Evolutionary conservation across 441 rosid genomes (phyloP).

Genomic region (California macrophylla): DNA sequence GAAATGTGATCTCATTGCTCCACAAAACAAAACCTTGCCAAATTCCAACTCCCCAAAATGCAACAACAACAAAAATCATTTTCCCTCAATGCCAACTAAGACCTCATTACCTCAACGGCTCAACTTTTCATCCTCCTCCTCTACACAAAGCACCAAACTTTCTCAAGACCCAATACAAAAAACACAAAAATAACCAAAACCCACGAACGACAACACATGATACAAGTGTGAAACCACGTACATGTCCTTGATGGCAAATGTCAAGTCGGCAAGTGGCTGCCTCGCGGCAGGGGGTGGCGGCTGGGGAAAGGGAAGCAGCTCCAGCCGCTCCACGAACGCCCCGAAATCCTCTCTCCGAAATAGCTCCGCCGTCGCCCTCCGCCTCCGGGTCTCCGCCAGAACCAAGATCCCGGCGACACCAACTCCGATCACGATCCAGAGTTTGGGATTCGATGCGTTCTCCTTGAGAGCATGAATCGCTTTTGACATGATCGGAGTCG

Average conservation of each 20-base stretch:
- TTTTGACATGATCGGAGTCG: slow-evolving; percentile 34
- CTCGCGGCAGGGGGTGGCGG: slow-evolving; percentile 82
- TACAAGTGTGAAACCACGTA: slow-evolving; percentile 19
- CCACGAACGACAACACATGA: background rate
- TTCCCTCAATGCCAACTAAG: background rate
- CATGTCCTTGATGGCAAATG: slow-evolving; percentile 77
- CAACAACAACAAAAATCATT: background rate
- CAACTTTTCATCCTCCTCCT: background rate
- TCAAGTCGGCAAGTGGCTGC: slow-evolving; percentile 57
- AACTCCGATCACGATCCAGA: slow-evolving; percentile 69
- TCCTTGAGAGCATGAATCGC: slow-evolving; percentile 36
- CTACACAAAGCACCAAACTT: background rate
- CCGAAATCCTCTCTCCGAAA: slow-evolving; percentile 43
- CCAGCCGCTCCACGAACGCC: slow-evolving; percentile 63
- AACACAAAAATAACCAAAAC: background rate
- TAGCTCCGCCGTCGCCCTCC: slow-evolving; percentile 36
- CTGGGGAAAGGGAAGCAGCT: slow-evolving; percentile 63
- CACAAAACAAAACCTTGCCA: background rate
- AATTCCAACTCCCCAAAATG: background rate
- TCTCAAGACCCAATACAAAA: background rate
- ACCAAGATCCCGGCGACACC: slow-evolving; percentile 61
- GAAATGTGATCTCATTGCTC: background rate
- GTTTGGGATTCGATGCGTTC: slow-evolving; percentile 50
- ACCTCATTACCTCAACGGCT: too few species aligned
- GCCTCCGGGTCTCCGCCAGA: slow-evolving; percentile 49